Conservation (phyloP, 306 rosid species). For the Potentilla sterilis region DNA sequence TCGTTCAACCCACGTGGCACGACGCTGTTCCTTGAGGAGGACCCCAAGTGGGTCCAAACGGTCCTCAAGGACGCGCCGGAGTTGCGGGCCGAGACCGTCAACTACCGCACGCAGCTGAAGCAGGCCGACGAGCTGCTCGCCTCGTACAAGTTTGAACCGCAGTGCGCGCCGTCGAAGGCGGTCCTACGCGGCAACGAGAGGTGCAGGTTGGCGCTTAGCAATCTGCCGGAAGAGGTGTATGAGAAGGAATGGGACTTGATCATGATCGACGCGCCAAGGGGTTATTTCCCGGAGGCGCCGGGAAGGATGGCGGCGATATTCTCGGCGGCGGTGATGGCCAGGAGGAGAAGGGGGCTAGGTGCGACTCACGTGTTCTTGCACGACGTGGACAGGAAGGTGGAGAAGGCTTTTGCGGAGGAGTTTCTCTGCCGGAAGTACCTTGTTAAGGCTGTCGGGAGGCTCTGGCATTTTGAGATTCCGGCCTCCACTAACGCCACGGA, state of each 20-base stretch:
- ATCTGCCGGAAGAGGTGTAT: slow-evolving; percentile 69
- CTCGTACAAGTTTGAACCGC: slow-evolving; percentile 35
- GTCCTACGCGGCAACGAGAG: slow-evolving; percentile 47
- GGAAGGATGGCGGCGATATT: slow-evolving; percentile 89
- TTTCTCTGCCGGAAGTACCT: slow-evolving; percentile 63
- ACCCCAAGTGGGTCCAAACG: slow-evolving; percentile 79
- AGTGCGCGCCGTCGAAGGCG: slow-evolving; percentile 46
- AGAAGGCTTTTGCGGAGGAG: slow-evolving; percentile 70
- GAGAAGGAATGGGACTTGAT: slow-evolving; percentile 85
- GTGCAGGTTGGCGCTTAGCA: slow-evolving; percentile 64
- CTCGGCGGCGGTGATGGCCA: slow-evolving; percentile 89
- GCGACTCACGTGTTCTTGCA: slow-evolving; percentile 82
- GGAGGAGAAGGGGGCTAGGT: slow-evolving; percentile 63
- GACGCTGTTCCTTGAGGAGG: slow-evolving; percentile 85
- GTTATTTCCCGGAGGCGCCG: slow-evolving; percentile 79
- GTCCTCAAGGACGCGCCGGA: slow-evolving; percentile 60
- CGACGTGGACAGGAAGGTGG: slow-evolving; percentile 85
- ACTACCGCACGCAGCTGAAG: slow-evolving; percentile 64
- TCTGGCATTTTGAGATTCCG: slow-evolving; percentile 78
- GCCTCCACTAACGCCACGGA: slow-evolving; percentile 32
- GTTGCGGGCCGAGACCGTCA: slow-evolving; percentile 58
- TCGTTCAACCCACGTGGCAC: slow-evolving; percentile 73
- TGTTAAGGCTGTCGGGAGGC: slow-evolving; percentile 61
- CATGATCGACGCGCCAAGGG: slow-evolving; percentile 88
- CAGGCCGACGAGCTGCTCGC: slow-evolving; percentile 51